A percentile compares a stretch with the other conserved stretches of the same genome.
Evolutionary conservation across 257 asterid genomes (phyloP).

Genomic region (Leptodermis oblonga): DNA sequence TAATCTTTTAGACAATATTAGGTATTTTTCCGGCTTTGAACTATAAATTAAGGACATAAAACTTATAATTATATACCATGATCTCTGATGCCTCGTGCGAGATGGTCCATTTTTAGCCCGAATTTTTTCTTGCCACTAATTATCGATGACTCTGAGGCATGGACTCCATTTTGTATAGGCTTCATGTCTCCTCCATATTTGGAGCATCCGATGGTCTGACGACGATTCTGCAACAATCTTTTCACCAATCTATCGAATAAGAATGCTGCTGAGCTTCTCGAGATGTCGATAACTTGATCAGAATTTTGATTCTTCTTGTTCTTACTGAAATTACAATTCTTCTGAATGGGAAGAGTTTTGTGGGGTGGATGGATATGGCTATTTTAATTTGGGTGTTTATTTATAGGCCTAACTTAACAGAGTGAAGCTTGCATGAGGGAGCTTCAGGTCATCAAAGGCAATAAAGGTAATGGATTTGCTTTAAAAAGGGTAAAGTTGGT

Average conservation of each 20-base stretch:
- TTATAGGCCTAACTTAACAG: neutral
- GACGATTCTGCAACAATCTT: neutral
- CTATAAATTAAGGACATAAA: no score
- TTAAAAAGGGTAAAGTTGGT: no score
- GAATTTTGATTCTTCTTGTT: neutral
- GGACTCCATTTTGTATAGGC: no score
- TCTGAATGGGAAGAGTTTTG: neutral
- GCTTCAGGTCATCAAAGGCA: slow-evolving; percentile 39
- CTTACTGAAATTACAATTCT: neutral
- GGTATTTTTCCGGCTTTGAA: no score
- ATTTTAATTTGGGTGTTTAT: neutral
- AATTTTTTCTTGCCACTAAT: no score
- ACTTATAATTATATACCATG: no score
- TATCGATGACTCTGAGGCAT: no score
- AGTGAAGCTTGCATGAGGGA: neutral
- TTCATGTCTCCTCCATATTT: no score
- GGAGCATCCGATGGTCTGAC: no score
- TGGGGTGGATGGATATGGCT: neutral
- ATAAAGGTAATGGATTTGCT: slow-evolving; percentile 2
- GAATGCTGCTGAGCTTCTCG: neutral
- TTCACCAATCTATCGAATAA: neutral
- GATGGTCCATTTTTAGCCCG: no score
- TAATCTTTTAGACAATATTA: no score
- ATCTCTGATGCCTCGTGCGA: no score
- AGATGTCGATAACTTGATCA: neutral